These are phyloP conservation scores for Maudiozyma turicensis DNA, from an alignment of 805 yeast species.

Conservation along the genomic window DNA sequence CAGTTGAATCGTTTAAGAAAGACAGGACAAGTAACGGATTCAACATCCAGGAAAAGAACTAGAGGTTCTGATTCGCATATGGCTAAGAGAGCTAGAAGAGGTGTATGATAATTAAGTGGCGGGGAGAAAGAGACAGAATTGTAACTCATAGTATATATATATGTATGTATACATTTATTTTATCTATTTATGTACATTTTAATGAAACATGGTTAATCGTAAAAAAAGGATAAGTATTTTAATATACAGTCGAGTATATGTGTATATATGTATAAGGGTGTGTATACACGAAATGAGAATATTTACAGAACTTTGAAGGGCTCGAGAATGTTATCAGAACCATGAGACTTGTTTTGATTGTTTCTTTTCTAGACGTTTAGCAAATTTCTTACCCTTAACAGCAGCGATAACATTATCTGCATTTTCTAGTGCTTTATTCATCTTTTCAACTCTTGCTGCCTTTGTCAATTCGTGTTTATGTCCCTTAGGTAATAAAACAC, in stretches of 20 bases:
- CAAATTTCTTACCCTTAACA: slow-evolving; percentile 49
- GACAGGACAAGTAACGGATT: slow-evolving; percentile 21
- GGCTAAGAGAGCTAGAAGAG: slow-evolving; percentile 30
- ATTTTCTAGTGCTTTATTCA: slow-evolving; percentile 54
- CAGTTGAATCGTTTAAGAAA: slow-evolving; percentile 22
- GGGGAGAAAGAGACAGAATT: background rate
- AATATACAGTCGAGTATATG: background rate
- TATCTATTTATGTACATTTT: background rate
- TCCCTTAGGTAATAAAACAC: slow-evolving; percentile 70
- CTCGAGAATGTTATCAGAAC: slow-evolving; percentile 5
- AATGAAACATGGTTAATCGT: background rate
- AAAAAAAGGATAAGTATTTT: background rate
- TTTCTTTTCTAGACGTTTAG: slow-evolving; percentile 36
- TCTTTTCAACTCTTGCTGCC: slow-evolving; percentile 47
- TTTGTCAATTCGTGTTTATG: slow-evolving; percentile 67
- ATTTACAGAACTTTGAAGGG: background rate
- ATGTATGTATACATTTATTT: background rate
- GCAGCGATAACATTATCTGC: slow-evolving; percentile 59
- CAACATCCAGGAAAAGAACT: slow-evolving; percentile 18
- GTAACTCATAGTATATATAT: background rate
- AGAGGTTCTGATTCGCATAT: slow-evolving; percentile 13
- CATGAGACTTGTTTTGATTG: slow-evolving; percentile 15
- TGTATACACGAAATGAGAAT: background rate
- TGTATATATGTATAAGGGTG: background rate
- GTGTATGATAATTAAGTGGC: slow-evolving; percentile 11